Evolutionary conservation across 2,329 filamentous ascomycete genomes (phyloP).

Genomic region (Colletotrichum sp.): DNA sequence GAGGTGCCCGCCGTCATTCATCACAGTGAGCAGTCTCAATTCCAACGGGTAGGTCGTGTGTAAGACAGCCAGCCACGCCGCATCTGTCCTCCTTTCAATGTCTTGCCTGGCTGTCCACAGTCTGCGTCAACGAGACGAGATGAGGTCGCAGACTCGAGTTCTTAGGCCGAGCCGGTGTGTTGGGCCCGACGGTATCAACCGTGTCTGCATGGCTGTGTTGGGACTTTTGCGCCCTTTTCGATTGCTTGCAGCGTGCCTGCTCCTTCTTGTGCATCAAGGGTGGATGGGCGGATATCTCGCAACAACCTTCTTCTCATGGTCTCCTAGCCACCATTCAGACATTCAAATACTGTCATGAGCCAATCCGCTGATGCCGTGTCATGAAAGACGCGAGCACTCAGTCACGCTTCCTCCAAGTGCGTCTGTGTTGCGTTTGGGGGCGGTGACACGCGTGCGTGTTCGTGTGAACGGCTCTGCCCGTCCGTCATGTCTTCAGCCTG

Average conservation of each 20-base stretch:
- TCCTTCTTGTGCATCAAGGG: not conserved
- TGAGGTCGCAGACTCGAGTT: not conserved
- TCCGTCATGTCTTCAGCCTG: not conserved
- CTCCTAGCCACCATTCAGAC: not conserved
- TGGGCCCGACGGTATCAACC: not conserved
- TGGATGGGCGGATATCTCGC: conserved; percentile 10
- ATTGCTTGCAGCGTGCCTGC: not conserved
- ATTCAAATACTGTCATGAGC: not conserved
- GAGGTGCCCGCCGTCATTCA: not conserved
- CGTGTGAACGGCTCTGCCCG: conserved; percentile 9
- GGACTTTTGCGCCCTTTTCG: conserved; percentile 6
- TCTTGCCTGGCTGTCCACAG: not conserved
- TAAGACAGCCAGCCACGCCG: not conserved
- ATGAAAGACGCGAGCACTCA: not conserved
- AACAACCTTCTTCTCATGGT: not conserved
- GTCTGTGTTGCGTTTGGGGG: not conserved
- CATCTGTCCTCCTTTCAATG: not conserved
- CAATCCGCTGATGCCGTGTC: conserved; percentile 10
- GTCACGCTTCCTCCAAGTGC: not conserved
- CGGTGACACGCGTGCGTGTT: not conserved
- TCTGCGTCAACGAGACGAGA: not conserved
- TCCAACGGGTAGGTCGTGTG: not conserved
- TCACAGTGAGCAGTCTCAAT: not conserved
- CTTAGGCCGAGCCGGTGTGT: not conserved
- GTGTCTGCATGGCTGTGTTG: not conserved